Base-by-base conservation (phyloP, 1,284 basidiomycete species). In the Papiliotrema terrestris region DNA sequence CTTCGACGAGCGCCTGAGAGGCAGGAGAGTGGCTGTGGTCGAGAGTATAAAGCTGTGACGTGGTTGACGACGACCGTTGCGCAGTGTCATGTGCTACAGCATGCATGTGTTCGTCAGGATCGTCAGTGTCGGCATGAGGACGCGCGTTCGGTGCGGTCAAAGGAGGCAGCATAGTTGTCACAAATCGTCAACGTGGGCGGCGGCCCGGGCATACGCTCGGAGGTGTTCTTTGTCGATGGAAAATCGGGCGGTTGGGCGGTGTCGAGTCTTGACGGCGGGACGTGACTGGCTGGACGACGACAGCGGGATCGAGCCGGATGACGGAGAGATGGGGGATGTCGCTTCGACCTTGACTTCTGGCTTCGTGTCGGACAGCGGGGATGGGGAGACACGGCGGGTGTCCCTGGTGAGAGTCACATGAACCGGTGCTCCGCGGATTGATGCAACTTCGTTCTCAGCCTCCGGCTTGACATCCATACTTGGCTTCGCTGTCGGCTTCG, bases 151-250 rank as follows among this genome's bases (percentile, higher is more conserved):
- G n/a, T n/a, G n/a, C n/a, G n/a, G n/a, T n/a, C n/a, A n/a, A n/a
- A n/a, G n/a, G n/a, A n/a, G n/a, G n/a, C n/a, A n/a, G n/a, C 29
- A 32, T 11, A 32, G 29, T 32, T 45, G 37, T 51, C 11, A 49
- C n/a, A 52, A 39, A 25, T 55, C 53, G 44, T 56, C 59, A 43
- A 39, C 51, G 1, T 52, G 45, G n/a, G 44, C 55, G 36, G n/a
- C 37, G 25, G 51, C 60, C 46, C 55, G 52, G 20, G 54, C 54
- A 19, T 56, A 22, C 15, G 54, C 54, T 19, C 54, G 49, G 15
- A 59, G 38, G 32, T 56, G 54, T 29, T 55, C 54, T 19, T 52
- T 52, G 47, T 59, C 36, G 20, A 59, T 51, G 14, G 43, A 9
- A 47, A 56, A 59, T 9, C 39, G 45, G 15, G 29, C 6, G 11